Evolutionary conservation across 2,329 filamentous ascomycete genomes (phyloP).

Genomic region (Aspergillus oerlinghausenensis): DNA sequence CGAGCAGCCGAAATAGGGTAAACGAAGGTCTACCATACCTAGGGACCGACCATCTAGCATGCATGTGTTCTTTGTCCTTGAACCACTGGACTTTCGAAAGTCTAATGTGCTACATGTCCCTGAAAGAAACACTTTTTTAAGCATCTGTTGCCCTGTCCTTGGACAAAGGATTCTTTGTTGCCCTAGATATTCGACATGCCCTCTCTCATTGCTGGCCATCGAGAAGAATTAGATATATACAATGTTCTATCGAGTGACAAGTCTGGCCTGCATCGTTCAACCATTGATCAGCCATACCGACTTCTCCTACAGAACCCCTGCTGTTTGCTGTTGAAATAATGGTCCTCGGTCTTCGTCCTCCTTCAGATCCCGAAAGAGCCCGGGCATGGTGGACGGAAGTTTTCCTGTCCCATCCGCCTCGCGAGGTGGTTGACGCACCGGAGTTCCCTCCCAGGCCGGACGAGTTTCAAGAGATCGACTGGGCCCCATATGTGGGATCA

Average conservation of each 20-base stretch:
- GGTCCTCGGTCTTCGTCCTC: not conserved
- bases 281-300: not conserved
- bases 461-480: conserved; percentile 24
- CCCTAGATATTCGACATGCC: not conserved
- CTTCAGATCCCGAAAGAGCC: not conserved
- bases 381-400: not conserved
- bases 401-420: not conserved
- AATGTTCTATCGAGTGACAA: not conserved
- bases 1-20: not conserved
- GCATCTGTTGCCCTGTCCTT: not conserved
- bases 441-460: conserved; percentile 22
- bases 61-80: not conserved
- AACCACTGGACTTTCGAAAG: not conserved
- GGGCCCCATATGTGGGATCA: conserved; percentile 19
- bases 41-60: not conserved
- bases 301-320: not conserved
- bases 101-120: not conserved
- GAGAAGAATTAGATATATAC: not conserved
- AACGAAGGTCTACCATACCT: not conserved
- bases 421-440: conserved; percentile 4
- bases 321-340: not conserved
- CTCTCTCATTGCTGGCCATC: not conserved
- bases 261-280: not conserved
- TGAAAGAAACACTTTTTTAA: not conserved
- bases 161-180: not conserved